These are phyloP conservation scores for Dendrocalamus latiflorus DNA, from an alignment of 202 grass and related monocot genomes.

Conservation along the genomic window DNA sequence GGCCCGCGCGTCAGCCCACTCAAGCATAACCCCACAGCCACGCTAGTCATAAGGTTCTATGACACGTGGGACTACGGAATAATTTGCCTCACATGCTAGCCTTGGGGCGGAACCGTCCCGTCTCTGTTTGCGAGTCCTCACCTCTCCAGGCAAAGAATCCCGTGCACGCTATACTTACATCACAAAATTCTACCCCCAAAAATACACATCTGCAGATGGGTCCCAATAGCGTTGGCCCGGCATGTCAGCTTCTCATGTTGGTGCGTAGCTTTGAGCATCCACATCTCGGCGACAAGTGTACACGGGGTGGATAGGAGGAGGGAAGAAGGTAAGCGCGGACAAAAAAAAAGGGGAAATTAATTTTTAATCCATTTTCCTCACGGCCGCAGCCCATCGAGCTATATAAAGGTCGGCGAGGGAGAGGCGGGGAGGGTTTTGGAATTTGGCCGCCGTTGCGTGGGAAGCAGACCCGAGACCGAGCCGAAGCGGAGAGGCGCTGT, in stretches of 20 bases:
- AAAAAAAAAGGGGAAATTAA: conserved; percentile 1
- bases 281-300: conserved; percentile 34
- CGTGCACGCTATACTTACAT: conserved; percentile 9
- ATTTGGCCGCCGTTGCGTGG: conserved; percentile 42
- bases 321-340: conserved; percentile 26
- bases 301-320: conserved; percentile 17
- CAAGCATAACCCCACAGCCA: background rate
- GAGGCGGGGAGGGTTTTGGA: conserved; percentile 42
- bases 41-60: background rate
- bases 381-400: conserved; percentile 16
- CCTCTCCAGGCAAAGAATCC: background rate
- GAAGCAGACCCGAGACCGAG: background rate
- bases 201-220: background rate
- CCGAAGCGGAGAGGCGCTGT: conserved; percentile 10
- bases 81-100: conserved; percentile 24
- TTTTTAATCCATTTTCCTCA: conserved; percentile 22
- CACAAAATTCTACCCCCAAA: background rate
- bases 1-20: background rate
- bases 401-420: conserved; percentile 37
- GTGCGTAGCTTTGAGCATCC: background rate
- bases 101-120: background rate
- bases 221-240: rapidly evolving
- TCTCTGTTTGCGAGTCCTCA: background rate
- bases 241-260: background rate
- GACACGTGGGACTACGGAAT: conserved; percentile 1